Percentiles rank a stretch among this genome's conserved stretches.
Conservation (phyloP, 306 rosid species). For the Quercus cerris region DNA sequence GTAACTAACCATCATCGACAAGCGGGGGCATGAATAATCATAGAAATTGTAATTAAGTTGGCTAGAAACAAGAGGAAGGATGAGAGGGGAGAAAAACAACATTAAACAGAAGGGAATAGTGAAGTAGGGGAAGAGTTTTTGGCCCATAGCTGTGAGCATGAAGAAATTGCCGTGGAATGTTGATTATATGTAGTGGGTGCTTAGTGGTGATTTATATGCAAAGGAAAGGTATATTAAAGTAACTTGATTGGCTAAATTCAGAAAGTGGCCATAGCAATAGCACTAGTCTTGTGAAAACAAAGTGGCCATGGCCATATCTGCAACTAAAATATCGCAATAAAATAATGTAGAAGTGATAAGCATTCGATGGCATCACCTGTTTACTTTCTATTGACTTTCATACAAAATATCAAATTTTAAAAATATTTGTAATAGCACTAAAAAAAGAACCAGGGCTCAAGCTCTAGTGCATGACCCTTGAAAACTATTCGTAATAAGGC, state of each 20-base stretch:
- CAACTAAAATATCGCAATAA: neutral
- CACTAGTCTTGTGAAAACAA: constrained; percentile 27
- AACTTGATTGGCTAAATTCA: constrained; percentile 25
- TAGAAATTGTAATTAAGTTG: constrained; percentile 46
- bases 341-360: constrained; percentile 2
- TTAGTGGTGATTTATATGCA: constrained; percentile 34
- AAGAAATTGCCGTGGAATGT: neutral
- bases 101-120: constrained; percentile 11
- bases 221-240: neutral
- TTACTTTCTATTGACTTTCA: neutral
- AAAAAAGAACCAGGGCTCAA: neutral
- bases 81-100: constrained; percentile 17
- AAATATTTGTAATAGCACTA: neutral
- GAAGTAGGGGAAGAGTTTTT: constrained; percentile 13
- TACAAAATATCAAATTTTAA: neutral
- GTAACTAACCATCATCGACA: constrained; percentile 35
- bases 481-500: too few relatives aligned
- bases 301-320: constrained; percentile 30
- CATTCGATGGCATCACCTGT: constrained; percentile 5
- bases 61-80: constrained; percentile 4
- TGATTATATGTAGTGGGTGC: neutral
- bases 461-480: neutral
- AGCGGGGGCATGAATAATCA: constrained; percentile 47
- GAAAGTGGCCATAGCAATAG: constrained; percentile 41
- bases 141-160: constrained; percentile 27